Conservation (phyloP, 1,284 basidiomycete genomes). For the Phlebopus sp. region DNA sequence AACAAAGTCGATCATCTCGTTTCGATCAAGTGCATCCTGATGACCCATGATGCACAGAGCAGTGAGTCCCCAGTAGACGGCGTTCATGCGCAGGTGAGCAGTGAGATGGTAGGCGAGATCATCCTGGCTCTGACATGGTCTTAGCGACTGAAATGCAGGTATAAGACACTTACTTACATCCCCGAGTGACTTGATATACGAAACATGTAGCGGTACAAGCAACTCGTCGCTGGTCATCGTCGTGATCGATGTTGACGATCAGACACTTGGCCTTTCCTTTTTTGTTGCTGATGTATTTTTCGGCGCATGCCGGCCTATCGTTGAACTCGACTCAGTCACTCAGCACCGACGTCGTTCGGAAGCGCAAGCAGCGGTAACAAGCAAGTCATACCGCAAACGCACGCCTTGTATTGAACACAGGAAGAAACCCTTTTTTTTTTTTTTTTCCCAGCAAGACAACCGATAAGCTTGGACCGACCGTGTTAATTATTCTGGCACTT, state of each 20-base stretch:
- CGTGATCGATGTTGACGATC: not conserved
- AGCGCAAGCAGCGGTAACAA: not conserved
- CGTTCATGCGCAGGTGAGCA: constrained; percentile 92
- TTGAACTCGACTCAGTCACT: constrained; percentile 3
- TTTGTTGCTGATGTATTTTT: constrained; percentile 16
- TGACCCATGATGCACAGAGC: constrained; percentile 81
- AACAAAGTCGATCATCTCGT: constrained; percentile 88
- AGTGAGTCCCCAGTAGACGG: constrained; percentile 94
- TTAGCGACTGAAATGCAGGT: constrained; percentile 2
- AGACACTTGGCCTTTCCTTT: not conserved
- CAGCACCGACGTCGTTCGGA: constrained; percentile 8
- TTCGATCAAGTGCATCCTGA: constrained; percentile 73
- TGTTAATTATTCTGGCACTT: not conserved
- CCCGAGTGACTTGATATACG: constrained; percentile 57
- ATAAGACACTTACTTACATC: constrained; percentile 34
- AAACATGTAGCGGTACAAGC: constrained; percentile 44
- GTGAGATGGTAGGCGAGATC: constrained; percentile 93
- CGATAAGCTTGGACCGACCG: constrained; percentile 1
- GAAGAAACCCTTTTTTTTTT: not conserved
- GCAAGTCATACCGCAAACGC: not conserved
- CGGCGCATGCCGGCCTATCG: constrained; percentile 21
- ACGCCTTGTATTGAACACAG: constrained; percentile 1
- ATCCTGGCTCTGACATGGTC: constrained; percentile 63
- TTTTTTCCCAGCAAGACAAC: constrained; percentile 5
- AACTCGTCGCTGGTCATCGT: constrained; percentile 20